Percentiles rank a stretch among this genome's conserved stretches.
Evolutionary conservation across 2,329 filamentous ascomycete species (phyloP).

Genomic region (Sporothrix schenckii): DNA sequence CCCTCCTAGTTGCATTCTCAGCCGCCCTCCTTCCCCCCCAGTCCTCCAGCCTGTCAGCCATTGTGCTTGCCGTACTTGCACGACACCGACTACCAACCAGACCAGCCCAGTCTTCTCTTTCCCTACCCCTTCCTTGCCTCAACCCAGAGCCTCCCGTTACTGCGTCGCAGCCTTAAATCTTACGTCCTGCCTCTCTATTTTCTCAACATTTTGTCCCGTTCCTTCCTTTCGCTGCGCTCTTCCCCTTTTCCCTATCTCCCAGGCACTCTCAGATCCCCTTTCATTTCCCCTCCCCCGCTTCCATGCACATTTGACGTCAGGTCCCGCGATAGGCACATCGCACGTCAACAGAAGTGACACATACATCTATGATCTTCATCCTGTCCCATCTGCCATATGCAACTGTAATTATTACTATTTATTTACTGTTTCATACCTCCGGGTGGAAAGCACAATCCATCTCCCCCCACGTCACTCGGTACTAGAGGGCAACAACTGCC

Average conservation of each 20-base stretch:
- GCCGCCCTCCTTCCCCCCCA: not conserved
- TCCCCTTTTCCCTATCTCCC: not conserved
- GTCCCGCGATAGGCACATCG: conserved; percentile 16
- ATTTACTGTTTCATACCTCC: not conserved
- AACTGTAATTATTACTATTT: not conserved
- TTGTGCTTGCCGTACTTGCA: not conserved
- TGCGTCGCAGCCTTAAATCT: conserved; percentile 19
- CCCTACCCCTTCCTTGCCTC: not conserved
- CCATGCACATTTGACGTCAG: conserved; percentile 21
- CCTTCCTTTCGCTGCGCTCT: not conserved
- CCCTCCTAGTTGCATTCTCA: conserved; percentile 15
- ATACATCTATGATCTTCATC: not conserved
- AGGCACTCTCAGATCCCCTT: not conserved
- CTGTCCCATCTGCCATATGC: not conserved
- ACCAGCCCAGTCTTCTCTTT: conserved; percentile 2
- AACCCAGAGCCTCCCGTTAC: not conserved
- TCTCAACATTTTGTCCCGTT: conserved; percentile 14
- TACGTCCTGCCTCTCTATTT: conserved; percentile 2
- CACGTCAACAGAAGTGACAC: not conserved
- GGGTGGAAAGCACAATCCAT: not conserved
- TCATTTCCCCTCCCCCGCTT: conserved; percentile 10
- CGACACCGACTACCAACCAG: not conserved
- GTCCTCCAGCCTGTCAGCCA: not conserved
- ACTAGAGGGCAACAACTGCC: not conserved
- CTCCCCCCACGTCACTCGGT: no score